These are phyloP conservation scores for Primulina eburnea DNA, from an alignment of 257 asterid species.

Conservation along the genomic window DNA sequence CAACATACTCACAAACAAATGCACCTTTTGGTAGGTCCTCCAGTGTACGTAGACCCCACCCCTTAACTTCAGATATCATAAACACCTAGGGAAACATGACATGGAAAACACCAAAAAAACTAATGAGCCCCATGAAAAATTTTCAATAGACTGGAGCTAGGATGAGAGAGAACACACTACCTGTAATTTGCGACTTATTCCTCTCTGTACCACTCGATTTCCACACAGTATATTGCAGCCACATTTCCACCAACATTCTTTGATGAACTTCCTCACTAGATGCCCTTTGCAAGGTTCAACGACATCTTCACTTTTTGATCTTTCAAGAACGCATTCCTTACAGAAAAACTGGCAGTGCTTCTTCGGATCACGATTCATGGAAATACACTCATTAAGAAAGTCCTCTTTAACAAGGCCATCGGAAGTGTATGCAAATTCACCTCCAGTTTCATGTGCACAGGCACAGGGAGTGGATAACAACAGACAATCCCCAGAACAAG, in stretches of 20 bases:
- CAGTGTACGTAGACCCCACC: constrained; percentile 70
- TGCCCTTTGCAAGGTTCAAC: constrained; percentile 59
- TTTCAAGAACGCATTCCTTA: constrained; percentile 61
- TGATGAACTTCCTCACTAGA: constrained; percentile 50
- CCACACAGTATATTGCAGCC: constrained; percentile 64
- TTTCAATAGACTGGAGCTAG: not conserved
- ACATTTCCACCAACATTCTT: constrained; percentile 81
- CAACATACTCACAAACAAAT: constrained; percentile 85
- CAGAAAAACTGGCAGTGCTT: constrained; percentile 41
- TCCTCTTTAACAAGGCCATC: constrained; percentile 50
- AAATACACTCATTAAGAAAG: constrained; percentile 40
- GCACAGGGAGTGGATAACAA: constrained; percentile 46
- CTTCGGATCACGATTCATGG: constrained; percentile 36
- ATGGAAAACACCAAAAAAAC: constrained; percentile 17
- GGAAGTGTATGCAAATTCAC: constrained; percentile 52
- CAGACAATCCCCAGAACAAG: constrained; percentile 54
- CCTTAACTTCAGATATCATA: constrained; percentile 52
- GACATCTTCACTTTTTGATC: constrained; percentile 30
- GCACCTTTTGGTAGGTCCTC: constrained; percentile 71
- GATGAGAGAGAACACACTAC: constrained; percentile 31
- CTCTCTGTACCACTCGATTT: constrained; percentile 68
- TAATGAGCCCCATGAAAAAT: constrained; percentile 1
- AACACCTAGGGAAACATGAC: constrained; percentile 45
- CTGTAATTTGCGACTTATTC: constrained; percentile 61
- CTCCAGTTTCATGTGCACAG: constrained; percentile 57